phyloP scores from a whole-genome alignment of 2,329 filamentous ascomycete genomes.

The Aspergillus sp. region DNA sequence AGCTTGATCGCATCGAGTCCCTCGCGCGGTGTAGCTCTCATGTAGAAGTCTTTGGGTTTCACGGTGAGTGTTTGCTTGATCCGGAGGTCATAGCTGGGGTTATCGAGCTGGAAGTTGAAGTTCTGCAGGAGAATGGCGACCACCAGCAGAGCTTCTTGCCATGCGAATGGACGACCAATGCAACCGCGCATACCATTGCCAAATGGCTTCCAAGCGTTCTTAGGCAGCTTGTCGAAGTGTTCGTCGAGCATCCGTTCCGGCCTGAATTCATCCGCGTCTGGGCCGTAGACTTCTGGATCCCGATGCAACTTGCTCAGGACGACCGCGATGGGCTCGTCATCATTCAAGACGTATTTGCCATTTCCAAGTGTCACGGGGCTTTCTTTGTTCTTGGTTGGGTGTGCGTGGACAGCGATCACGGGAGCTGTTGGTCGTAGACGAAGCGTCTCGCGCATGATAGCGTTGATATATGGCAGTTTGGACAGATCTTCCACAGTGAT shows the following conservation, averaged over 20 bases:
- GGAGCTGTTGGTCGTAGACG: slow-evolving; percentile 55
- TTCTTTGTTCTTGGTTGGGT: slow-evolving; percentile 35
- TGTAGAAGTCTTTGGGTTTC: slow-evolving; percentile 52
- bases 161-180: slow-evolving; percentile 67
- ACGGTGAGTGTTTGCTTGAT: slow-evolving; percentile 35
- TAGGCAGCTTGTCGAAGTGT: slow-evolving; percentile 58
- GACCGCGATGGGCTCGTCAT: slow-evolving; percentile 45
- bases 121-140: slow-evolving; percentile 62
- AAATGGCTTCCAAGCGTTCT: slow-evolving; percentile 65
- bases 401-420: slow-evolving; percentile 46
- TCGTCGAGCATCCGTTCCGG: slow-evolving; percentile 69
- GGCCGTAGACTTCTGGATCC: slow-evolving; percentile 59
- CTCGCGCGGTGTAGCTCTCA: slow-evolving; percentile 52
- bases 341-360: slow-evolving; percentile 55
- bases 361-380: slow-evolving; percentile 46
- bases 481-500: slow-evolving; percentile 56
- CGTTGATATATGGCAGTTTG: slow-evolving; percentile 61
- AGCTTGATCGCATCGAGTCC: slow-evolving; percentile 40
- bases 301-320: slow-evolving; percentile 52
- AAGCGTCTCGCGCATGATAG: slow-evolving; percentile 58
- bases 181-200: slow-evolving; percentile 65
- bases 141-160: slow-evolving; percentile 62
- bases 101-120: slow-evolving; percentile 59
- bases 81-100: slow-evolving; percentile 44
- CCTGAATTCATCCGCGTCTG: slow-evolving; percentile 58